These are phyloP conservation scores for Pseudozyma sp. DNA, from an alignment of 1,284 basidiomycete species.

Conservation along the genomic window DNA sequence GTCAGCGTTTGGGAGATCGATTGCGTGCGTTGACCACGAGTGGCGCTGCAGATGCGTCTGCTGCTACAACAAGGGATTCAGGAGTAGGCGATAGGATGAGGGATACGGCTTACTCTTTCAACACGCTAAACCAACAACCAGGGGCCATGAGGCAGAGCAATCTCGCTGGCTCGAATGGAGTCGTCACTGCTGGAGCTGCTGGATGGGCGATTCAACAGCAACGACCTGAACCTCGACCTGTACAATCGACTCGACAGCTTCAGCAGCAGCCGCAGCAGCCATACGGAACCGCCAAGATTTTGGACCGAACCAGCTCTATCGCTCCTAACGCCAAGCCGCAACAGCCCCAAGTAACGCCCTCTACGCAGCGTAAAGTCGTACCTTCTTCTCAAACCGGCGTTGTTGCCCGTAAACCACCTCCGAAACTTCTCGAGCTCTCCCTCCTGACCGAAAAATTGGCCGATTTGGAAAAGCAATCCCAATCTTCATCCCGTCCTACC, in stretches of 20 bases:
- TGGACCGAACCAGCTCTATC: background rate
- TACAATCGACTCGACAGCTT: constrained; percentile 14
- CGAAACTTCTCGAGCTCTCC: constrained; percentile 28
- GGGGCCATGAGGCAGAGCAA: constrained; percentile 31
- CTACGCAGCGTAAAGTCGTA: no score
- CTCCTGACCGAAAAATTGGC: constrained; percentile 30
- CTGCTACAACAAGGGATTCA: background rate
- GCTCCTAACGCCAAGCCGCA: background rate
- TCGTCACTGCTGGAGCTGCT: constrained; percentile 10
- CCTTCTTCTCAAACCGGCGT: background rate
- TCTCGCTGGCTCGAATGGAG: background rate
- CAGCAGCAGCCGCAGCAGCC: background rate
- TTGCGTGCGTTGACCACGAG: constrained; percentile 16
- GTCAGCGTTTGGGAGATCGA: constrained; percentile 38
- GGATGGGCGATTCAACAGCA: constrained; percentile 32
- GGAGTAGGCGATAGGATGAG: constrained; percentile 1
- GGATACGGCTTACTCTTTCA: constrained; percentile 27
- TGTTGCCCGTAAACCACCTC: constrained; percentile 11
- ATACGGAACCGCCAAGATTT: constrained; percentile 5
- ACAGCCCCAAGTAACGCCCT: no score
- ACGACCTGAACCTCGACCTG: background rate
- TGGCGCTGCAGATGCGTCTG: no score
- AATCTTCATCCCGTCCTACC: background rate
- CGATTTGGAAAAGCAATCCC: constrained; percentile 26
- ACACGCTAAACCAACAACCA: constrained; percentile 6